Evolutionary conservation across 2,329 filamentous ascomycete genomes (phyloP).

Genomic region (Colletotrichum salicis): DNA sequence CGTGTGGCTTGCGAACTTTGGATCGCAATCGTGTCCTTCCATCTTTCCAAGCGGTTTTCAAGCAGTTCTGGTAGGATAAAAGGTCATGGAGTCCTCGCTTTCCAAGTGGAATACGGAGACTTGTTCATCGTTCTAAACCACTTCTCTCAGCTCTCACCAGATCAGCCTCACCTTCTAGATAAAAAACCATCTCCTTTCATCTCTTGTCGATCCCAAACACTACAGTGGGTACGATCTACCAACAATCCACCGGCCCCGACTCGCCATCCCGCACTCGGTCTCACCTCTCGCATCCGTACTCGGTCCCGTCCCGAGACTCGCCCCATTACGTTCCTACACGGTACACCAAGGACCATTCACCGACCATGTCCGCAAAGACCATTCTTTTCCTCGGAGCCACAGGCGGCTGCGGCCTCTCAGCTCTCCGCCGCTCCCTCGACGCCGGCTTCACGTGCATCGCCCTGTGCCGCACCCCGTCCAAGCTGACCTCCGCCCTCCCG

Average conservation of each 20-base stretch:
- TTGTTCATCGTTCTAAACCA: neutral
- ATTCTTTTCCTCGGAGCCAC: conserved; percentile 66
- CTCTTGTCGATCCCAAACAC: neutral
- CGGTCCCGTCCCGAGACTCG: conserved; percentile 5
- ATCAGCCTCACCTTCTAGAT: neutral
- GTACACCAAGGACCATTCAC: neutral
- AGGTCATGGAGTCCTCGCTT: neutral
- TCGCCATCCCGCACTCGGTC: neutral
- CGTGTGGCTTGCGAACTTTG: neutral
- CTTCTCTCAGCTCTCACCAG: neutral
- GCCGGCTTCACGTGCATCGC: conserved; percentile 59
- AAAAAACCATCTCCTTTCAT: neutral
- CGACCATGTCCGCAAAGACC: conserved; percentile 45
- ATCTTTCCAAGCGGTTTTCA: neutral
- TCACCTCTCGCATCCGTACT: conserved; percentile 30
- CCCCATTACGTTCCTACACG: neutral
- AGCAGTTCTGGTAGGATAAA: neutral
- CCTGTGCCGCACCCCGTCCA: conserved; percentile 61
- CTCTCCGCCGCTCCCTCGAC: conserved; percentile 56
- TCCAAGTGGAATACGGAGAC: neutral
- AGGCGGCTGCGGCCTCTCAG: conserved; percentile 59
- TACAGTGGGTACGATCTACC: neutral
- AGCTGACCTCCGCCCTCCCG: conserved; percentile 53
- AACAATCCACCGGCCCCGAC: neutral
- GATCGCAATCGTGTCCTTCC: neutral